Conservation (phyloP, 1,284 basidiomycete species). For the Trametes versicolor region DNA sequence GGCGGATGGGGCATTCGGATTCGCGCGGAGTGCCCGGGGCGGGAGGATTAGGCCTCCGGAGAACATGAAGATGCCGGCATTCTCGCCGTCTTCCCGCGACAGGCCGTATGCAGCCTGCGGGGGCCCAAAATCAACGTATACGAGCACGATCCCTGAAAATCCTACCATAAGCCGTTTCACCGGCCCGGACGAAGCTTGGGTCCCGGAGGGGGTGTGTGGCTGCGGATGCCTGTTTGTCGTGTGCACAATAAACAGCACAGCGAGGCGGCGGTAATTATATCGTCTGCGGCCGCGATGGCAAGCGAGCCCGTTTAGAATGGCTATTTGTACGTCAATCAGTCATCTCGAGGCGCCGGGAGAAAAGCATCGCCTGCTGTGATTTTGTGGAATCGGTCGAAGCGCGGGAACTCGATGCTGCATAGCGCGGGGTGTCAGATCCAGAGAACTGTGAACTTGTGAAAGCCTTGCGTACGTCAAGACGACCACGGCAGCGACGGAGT, state of each 20-base stretch:
- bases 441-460: not conserved
- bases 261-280: conserved; percentile 6
- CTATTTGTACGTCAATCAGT: not conserved
- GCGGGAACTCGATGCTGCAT: not conserved
- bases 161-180: too few relatives aligned
- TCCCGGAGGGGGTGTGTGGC: too few relatives aligned
- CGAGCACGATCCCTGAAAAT: too few relatives aligned
- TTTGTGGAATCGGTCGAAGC: conserved; percentile 1
- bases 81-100: too few relatives aligned
- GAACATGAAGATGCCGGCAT: too few relatives aligned
- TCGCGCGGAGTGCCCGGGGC: too few relatives aligned
- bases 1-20: too few relatives aligned
- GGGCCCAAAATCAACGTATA: too few relatives aligned
- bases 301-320: conserved; percentile 4
- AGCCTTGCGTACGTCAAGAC: not conserved
- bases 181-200: too few relatives aligned
- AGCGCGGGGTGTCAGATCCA: not conserved
- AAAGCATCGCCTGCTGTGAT: not conserved
- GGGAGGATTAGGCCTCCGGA: too few relatives aligned
- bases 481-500: not conserved
- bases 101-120: too few relatives aligned
- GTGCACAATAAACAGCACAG: conserved; percentile 7
- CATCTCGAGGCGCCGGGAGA: too few relatives aligned
- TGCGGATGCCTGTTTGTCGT: not conserved
- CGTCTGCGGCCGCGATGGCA: conserved; percentile 6